phyloP scores from a whole-genome alignment of 257 asterid species.

The Solanum chiquidenum region DNA sequence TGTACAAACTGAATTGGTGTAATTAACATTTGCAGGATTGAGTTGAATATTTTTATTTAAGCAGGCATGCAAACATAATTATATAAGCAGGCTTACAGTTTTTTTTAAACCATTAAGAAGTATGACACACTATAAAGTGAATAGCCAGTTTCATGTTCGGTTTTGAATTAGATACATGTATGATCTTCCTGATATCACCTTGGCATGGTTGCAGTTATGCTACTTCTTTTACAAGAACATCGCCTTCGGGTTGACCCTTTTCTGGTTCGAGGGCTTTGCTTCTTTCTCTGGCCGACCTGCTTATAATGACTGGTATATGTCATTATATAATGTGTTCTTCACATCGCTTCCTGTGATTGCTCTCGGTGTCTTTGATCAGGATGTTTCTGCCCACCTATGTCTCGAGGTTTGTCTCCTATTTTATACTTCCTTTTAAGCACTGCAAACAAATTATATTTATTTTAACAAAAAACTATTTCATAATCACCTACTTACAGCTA shows the following conservation, averaged over 20 bases:
- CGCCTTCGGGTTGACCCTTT: conserved; percentile 86
- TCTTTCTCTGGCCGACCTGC: conserved; percentile 96
- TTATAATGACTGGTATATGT: conserved; percentile 90
- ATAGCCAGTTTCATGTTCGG: not conserved
- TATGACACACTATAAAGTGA: not conserved
- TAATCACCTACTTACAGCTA: not conserved
- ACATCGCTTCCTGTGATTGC: conserved; percentile 96
- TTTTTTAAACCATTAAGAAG: not conserved
- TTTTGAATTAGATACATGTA: not conserved
- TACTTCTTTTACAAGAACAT: conserved; percentile 96
- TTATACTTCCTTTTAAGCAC: not conserved
- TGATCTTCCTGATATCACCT: not conserved
- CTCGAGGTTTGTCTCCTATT: conserved; percentile 44
- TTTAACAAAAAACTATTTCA: not conserved
- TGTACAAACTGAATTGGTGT: not conserved
- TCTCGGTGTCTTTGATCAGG: conserved; percentile 92
- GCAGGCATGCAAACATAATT: not conserved
- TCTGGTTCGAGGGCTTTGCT: conserved; percentile 87
- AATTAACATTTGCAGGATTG: not conserved
- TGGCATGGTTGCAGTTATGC: conserved; percentile 56
- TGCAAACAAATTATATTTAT: not conserved
- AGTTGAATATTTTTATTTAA: not conserved
- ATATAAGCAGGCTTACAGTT: not conserved
- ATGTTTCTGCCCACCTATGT: conserved; percentile 71
- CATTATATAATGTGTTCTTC: conserved; percentile 85